Evolutionary conservation across 805 yeast species (phyloP), one percentile per base, ranked within the genome.

Genomic region (Kodamaea nitidulidarum): DNA sequence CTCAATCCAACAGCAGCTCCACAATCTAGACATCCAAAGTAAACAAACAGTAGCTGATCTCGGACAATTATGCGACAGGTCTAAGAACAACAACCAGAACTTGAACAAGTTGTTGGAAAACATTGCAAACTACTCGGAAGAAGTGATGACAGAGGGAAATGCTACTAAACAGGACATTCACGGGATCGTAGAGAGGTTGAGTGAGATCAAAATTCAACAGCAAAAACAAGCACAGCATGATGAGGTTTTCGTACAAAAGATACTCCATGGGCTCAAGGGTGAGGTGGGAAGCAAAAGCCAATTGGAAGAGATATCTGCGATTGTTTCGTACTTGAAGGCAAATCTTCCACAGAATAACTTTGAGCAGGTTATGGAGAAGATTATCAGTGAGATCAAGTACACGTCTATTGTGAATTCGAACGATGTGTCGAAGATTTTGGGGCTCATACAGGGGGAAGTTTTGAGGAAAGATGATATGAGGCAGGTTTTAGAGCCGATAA

Each of bases 81-180:
- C 61, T 61, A 66, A 62, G 48, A 65, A 62, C 45, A 67, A 67
- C 44, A 65, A 67, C 44, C 60, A 56, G 39, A 46, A 62, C 41
- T 59, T 67, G 52, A 64, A 58, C 40, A 58, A 55, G 42, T 51
- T 67, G 29, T 54, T 67, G 10, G 53, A 56, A 16, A 58, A 59
- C 32, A 55, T 67, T 20, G 60, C 66, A 8, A 46, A 51, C n/a
- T 61, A 63, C 48, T 58, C 67, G 2, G 48, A 52, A 15, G 67
- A 63, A 29, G 66, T 65, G 3, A 50, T 59, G 6, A 58, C 65
- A 7, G 65, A 61, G 34, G 66, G 66, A 1, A 56, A 54, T 44
- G 67, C 65, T 31, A 62, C 66, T 7, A 64, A 59, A 33, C 42
- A 55, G 20, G 68, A 62, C 40, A 55, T 59, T 10, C 40, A 45